Percentiles rank a stretch among this genome's conserved stretches.
phyloP scores from a whole-genome alignment of 768 basidiomycete genomes.

The Boletus sp. region DNA sequence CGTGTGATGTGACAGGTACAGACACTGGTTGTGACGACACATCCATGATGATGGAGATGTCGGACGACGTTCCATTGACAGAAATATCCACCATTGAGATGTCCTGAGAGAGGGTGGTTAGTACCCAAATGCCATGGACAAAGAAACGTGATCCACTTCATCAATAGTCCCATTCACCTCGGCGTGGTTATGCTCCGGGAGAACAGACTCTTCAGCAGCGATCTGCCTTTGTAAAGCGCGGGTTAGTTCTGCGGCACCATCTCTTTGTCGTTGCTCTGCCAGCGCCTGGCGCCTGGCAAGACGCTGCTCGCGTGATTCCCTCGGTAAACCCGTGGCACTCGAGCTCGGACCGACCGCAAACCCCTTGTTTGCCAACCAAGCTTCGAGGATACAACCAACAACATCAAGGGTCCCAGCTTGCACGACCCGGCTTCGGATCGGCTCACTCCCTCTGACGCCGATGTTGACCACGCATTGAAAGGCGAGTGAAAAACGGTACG shows the following conservation, averaged over 20 bases:
- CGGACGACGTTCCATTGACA: conserved; percentile 12
- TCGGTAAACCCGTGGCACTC: conserved; percentile 67
- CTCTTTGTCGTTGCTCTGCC: conserved; percentile 54
- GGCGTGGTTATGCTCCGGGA: conserved; percentile 5
- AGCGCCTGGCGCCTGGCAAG: conserved; percentile 57
- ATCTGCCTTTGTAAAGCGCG: conserved; percentile 56
- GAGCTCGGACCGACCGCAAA: conserved; percentile 82
- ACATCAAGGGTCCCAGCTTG: conserved; percentile 93
- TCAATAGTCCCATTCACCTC: conserved; percentile 11
- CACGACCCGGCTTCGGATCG: conserved; percentile 86
- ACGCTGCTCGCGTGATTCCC: conserved; percentile 74
- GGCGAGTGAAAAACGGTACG: conserved; percentile 86
- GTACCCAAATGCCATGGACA: not conserved
- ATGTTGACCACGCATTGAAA: conserved; percentile 98
- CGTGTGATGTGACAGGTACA: conserved; percentile 19
- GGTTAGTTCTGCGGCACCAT: conserved; percentile 50
- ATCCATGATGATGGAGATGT: conserved; percentile 24
- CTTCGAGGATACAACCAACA: conserved; percentile 89
- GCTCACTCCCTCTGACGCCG: conserved; percentile 92
- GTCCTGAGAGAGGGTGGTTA: conserved; percentile 27
- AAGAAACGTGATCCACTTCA: conserved; percentile 24
- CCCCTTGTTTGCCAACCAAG: conserved; percentile 86
- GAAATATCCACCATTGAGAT: conserved; percentile 32
- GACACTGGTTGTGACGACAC: conserved; percentile 15
- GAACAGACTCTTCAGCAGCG: conserved; percentile 31